Conservation (phyloP, 2,329 filamentous ascomycete species). For the Pestalotiopsis sp. region DNA sequence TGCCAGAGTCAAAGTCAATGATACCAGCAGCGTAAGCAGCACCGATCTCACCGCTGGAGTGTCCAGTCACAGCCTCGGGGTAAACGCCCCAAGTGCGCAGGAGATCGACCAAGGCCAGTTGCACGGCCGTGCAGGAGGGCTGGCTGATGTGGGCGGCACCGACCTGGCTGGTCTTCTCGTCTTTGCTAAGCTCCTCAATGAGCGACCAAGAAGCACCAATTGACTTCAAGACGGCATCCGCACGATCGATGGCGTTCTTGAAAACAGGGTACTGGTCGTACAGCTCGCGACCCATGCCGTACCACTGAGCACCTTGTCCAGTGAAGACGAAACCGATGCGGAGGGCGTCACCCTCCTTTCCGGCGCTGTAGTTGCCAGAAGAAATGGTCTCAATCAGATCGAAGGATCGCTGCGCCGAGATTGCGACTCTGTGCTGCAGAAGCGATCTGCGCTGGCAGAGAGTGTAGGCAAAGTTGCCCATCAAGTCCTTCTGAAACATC, state of each 20-base stretch:
- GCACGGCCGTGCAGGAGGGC: conserved; percentile 41
- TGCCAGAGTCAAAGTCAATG: conserved; percentile 45
- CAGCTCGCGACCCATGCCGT: conserved; percentile 44
- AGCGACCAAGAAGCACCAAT: conserved; percentile 39
- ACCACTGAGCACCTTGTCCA: conserved; percentile 43
- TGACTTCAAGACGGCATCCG: conserved; percentile 33
- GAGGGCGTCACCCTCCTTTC: conserved; percentile 38
- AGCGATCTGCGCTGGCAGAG: conserved; percentile 46
- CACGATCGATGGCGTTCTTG: conserved; percentile 34
- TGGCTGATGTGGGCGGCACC: conserved; percentile 42
- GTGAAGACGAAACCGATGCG: conserved; percentile 45
- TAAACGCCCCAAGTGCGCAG: conserved; percentile 37
- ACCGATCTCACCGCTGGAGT: conserved; percentile 45
- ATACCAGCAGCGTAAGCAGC: conserved; percentile 50
- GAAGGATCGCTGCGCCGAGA: conserved; percentile 45
- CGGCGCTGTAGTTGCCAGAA: conserved; percentile 34
- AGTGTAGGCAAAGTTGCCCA: conserved; percentile 51
- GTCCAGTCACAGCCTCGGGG: conserved; percentile 39
- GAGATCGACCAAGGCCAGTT: conserved; percentile 39
- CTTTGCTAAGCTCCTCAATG: conserved; percentile 36
- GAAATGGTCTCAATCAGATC: conserved; percentile 48
- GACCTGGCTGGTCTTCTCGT: conserved; percentile 37
- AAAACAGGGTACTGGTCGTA: conserved; percentile 40
- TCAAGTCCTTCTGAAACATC: conserved; percentile 45
- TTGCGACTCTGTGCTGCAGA: conserved; percentile 45